Base-by-base conservation (phyloP, 768 basidiomycete genomes). In the Lyophyllum semitale region DNA sequence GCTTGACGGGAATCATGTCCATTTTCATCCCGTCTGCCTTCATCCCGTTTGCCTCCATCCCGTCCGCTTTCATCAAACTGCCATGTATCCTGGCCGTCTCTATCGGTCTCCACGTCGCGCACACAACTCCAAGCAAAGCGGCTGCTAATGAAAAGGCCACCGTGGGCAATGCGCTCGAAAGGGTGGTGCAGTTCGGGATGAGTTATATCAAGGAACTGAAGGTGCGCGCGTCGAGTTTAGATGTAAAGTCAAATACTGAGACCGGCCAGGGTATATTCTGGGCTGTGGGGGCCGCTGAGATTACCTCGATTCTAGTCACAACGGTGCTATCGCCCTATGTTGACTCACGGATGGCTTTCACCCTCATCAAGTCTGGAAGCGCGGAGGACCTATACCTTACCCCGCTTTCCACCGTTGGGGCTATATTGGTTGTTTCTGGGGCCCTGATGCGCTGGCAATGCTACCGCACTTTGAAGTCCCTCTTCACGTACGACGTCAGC, bases 401-500 rank as follows among this genome's bases (percentile, higher is more conserved):
- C 58, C 54, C 61, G 8, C 44, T 77, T 75, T 35, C 48, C 17
- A n/a, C 70, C 4, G 4, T 66, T 15, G 71, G 73, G 6, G 56
- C 64, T 11, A 4, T 66, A 30, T 8, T 71, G 15, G 59, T 66
- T 1, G 22, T 67, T 7, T 35, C 58, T 15, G 76, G 73, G 4
- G 50, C 66, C 1, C 30, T 63, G 0, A 58, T 48, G 8, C 45
- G 50, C 15, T 7, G 49, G 27, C 13, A 37, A 27, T 79, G 73
- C 59, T 78, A 72, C 58, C 68, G 60, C 22, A 59, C 64, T 22
- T 62, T 79, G 22, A 76, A 74, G 27, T 35, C 53, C n/a, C 58
- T 70, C 18, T 79, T 78, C 68, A 79, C 75, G 20, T 77, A 73
- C 50, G 69, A 77, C 33, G 59, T 77, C 30, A 71, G 70, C 51